phyloP scores from a whole-genome alignment of 192 early-diverging fungal species.

The Allomyces arbusculus region DNA sequence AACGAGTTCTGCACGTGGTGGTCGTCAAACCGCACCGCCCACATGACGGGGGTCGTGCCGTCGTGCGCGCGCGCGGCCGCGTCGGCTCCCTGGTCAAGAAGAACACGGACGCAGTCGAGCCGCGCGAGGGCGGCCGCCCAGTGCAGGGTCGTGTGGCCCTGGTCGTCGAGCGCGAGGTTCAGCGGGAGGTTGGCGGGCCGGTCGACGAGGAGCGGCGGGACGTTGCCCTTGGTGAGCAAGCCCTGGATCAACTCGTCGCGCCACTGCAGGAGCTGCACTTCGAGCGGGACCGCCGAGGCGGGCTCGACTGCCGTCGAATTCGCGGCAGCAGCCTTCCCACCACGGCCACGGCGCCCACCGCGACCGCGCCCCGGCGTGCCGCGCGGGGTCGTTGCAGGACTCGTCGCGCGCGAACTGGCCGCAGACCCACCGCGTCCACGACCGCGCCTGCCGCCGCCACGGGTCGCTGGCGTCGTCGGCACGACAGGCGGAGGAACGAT shows the following conservation, averaged over 20 bases:
- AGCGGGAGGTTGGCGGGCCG: slow-evolving; percentile 39
- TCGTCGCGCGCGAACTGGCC: too few relatives aligned
- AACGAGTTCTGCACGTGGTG: neutral
- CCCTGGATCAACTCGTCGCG: neutral
- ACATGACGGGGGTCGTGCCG: neutral
- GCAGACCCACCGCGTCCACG: too few relatives aligned
- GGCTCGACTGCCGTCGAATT: too few relatives aligned
- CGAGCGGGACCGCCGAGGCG: too few relatives aligned
- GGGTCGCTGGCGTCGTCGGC: too few relatives aligned
- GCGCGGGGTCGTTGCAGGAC: too few relatives aligned
- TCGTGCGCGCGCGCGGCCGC: neutral
- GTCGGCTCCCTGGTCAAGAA: too few relatives aligned
- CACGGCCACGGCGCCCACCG: too few relatives aligned
- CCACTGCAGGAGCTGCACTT: neutral
- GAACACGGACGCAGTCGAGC: slow-evolving; percentile 13
- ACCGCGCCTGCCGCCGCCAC: too few relatives aligned
- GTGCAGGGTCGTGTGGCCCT: slow-evolving; percentile 83
- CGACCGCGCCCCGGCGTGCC: too few relatives aligned
- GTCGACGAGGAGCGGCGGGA: neutral
- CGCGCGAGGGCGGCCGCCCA: slow-evolving; percentile 84
- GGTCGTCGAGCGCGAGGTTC: slow-evolving; percentile 76
- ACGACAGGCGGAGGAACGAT: too few relatives aligned
- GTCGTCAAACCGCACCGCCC: neutral
- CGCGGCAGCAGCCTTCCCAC: too few relatives aligned
- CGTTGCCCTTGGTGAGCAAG: neutral